Conservation (phyloP, 2,329 filamentous ascomycete species). For the Stemphylium beticola region DNA sequence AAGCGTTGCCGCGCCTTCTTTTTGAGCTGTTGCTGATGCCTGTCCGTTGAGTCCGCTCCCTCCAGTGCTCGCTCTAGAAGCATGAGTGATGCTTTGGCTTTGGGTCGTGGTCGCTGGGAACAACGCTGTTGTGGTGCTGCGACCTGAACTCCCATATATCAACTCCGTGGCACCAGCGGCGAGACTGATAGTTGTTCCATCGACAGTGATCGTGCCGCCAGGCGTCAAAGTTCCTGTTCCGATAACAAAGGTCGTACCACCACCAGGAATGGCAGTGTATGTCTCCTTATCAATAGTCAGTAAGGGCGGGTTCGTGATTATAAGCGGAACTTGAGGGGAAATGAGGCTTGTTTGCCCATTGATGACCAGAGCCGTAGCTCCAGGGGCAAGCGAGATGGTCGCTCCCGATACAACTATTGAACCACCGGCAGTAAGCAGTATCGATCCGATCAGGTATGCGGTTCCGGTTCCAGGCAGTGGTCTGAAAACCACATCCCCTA, state of each 20-base stretch:
- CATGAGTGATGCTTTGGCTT: slow-evolving; percentile 8
- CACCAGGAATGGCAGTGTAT: slow-evolving; percentile 32
- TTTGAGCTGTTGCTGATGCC: slow-evolving; percentile 14
- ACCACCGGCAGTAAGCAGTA: slow-evolving; percentile 50
- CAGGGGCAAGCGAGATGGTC: slow-evolving; percentile 39
- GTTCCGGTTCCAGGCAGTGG: slow-evolving; percentile 41
- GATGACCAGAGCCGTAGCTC: slow-evolving; percentile 38
- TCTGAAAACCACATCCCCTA: slow-evolving; percentile 36
- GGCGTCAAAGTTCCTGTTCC: slow-evolving; percentile 48
- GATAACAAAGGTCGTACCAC: slow-evolving; percentile 47
- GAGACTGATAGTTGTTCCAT: slow-evolving; percentile 44
- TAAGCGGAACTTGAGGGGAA: slow-evolving; percentile 24
- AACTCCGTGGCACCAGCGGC: slow-evolving; percentile 46
- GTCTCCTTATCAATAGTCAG: slow-evolving; percentile 42
- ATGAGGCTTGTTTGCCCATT: slow-evolving; percentile 43
- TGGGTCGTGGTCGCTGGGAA: slow-evolving; percentile 49
- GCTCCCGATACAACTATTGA: slow-evolving; percentile 34
- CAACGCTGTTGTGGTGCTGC: slow-evolving; percentile 42
- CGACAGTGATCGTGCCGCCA: slow-evolving; percentile 43
- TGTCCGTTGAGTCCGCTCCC: slow-evolving; percentile 17
- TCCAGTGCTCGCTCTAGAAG: slow-evolving; percentile 22
- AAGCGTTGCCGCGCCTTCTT: slow-evolving; percentile 3
- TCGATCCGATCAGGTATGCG: slow-evolving; percentile 46
- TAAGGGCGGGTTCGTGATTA: slow-evolving; percentile 36
- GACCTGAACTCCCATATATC: slow-evolving; percentile 43